Conservation (phyloP, 345 rosid species). For the Raphanus raphanistrum region DNA sequence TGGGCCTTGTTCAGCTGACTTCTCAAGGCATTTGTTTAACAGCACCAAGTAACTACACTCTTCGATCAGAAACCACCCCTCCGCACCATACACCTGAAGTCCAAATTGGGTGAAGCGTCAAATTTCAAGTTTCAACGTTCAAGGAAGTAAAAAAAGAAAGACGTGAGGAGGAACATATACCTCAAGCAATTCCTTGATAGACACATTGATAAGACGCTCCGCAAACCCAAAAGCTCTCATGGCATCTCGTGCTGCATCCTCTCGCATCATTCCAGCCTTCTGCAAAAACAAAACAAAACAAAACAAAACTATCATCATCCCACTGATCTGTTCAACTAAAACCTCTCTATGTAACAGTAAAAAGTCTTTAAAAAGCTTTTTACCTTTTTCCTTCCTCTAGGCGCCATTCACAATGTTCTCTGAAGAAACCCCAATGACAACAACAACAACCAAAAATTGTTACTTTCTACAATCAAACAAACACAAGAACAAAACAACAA, state of each 20-base stretch:
- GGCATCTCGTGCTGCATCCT: slow-evolving; percentile 50
- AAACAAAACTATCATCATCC: not conserved
- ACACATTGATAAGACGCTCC: slow-evolving; percentile 19
- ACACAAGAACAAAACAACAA: not conserved
- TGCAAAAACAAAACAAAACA: not conserved
- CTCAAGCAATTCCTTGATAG: slow-evolving; percentile 37
- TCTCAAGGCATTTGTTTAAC: slow-evolving; percentile 35
- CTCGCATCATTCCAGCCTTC: slow-evolving; percentile 37
- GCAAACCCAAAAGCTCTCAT: slow-evolving; percentile 37
- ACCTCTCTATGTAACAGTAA: not conserved
- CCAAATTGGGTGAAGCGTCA: not conserved
- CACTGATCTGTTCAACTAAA: not conserved
- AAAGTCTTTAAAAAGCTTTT: not conserved
- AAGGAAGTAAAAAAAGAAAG: not conserved
- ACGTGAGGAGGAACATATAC: slow-evolving; percentile 16
- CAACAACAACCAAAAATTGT: not conserved
- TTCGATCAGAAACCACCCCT: slow-evolving; percentile 43
- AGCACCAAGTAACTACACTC: slow-evolving; percentile 34
- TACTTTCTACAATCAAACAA: not conserved
- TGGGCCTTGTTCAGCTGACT: not conserved
- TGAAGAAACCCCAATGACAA: not conserved
- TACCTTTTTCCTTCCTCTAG: slow-evolving; percentile 30
- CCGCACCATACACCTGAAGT: slow-evolving; percentile 44
- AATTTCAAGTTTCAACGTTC: too few relatives aligned
- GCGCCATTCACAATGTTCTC: slow-evolving; percentile 19